Conservation (phyloP, 2,329 filamentous ascomycete species). For the Calonectria ilicicola region DNA sequence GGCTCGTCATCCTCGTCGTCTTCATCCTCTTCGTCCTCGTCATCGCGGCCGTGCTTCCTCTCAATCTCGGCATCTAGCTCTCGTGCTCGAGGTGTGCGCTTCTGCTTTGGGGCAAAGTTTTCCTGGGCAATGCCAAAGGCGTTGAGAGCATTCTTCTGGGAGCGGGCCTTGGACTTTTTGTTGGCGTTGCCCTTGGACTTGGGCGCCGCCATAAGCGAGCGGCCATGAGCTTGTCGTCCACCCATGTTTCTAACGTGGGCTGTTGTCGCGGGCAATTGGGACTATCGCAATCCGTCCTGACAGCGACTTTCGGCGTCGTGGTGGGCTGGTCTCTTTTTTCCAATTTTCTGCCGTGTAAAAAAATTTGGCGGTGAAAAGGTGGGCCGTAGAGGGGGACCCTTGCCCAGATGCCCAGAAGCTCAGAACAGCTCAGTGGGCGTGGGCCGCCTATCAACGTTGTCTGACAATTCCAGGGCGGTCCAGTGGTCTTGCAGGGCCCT, state of each 20-base stretch:
- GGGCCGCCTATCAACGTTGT: conserved; percentile 47
- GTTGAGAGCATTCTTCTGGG: conserved; percentile 64
- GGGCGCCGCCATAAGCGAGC: conserved; percentile 58
- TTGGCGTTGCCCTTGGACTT: conserved; percentile 46
- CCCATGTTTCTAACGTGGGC: conserved; percentile 56
- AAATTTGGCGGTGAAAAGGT: conserved; percentile 41
- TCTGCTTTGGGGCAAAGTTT: conserved; percentile 60
- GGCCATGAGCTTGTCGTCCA: conserved; percentile 69
- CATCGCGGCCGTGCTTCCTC: conserved; percentile 58
- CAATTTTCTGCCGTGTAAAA: conserved; percentile 44
- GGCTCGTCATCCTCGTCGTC: conserved; percentile 65
- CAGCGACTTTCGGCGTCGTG: conserved; percentile 13
- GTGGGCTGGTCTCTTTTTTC: conserved; percentile 36
- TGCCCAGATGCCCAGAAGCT: conserved; percentile 17
- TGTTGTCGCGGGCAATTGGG: background rate
- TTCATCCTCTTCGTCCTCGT: conserved; percentile 61
- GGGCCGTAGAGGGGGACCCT: conserved; percentile 42
- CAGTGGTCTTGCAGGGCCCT: conserved; percentile 11
- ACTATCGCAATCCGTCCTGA: conserved; percentile 28
- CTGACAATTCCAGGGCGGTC: conserved; percentile 31
- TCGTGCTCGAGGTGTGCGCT: conserved; percentile 62
- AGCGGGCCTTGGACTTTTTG: conserved; percentile 62
- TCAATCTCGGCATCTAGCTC: conserved; percentile 63
- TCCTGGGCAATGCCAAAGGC: conserved; percentile 69
- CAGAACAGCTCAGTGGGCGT: conserved; percentile 16